Evolutionary conservation across 371 early-diverging fungal species (phyloP).

Genomic region (Mucor sp.): DNA sequence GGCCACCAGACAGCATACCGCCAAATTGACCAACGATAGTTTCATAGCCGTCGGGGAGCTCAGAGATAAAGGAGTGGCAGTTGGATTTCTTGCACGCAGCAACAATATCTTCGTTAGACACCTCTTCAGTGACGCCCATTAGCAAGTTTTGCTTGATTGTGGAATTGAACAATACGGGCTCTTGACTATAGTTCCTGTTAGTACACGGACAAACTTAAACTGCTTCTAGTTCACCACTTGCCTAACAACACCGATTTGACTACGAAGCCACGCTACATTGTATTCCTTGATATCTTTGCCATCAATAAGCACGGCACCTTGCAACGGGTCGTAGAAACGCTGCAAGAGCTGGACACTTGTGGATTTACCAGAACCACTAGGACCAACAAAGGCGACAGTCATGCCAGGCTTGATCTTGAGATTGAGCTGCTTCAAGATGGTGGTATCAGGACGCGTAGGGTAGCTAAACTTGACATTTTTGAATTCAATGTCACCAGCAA

Average conservation of each 20-base stretch:
- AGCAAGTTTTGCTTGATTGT: conserved; percentile 81
- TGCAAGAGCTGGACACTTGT: conserved; percentile 87
- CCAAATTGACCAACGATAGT: conserved; percentile 74
- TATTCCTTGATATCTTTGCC: conserved; percentile 68
- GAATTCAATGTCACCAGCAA: conserved; percentile 74
- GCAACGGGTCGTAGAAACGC: conserved; percentile 84
- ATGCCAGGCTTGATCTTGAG: conserved; percentile 72
- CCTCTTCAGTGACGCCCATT: conserved; percentile 56
- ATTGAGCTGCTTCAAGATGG: conserved; percentile 61
- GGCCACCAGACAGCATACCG: conserved; percentile 81
- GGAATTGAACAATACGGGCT: conserved; percentile 87
- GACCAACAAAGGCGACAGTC: conserved; percentile 78
- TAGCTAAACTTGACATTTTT: conserved; percentile 71
- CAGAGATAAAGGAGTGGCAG: conserved; percentile 76
- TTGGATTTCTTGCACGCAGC: conserved; percentile 66
- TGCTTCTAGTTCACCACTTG: neutral
- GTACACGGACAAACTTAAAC: too few species aligned
- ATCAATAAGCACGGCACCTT: conserved; percentile 72
- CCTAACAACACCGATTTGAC: conserved; percentile 78
- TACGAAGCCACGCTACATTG: conserved; percentile 74
- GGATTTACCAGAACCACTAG: conserved; percentile 84
- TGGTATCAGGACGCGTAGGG: conserved; percentile 75
- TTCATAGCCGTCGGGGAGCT: conserved; percentile 76
- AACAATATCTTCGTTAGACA: conserved; percentile 61
- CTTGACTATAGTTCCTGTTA: conserved; percentile 54